Evolutionary conservation across 2,329 filamentous ascomycete genomes (phyloP).

Genomic region (Plenodomus lindquistii): DNA sequence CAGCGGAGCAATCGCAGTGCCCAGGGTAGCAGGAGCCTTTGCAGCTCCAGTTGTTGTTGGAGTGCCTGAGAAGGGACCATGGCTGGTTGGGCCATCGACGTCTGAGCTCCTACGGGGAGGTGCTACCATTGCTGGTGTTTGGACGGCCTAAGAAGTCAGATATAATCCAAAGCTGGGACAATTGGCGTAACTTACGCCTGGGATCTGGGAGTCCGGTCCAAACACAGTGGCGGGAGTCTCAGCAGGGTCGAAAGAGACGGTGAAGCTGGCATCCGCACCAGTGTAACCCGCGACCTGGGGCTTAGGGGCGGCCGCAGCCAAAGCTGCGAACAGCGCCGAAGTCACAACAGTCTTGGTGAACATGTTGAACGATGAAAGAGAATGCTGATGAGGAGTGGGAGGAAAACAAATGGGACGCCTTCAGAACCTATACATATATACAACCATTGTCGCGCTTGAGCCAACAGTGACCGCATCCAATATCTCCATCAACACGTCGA

Average conservation of each 20-base stretch:
- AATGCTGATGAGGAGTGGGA: conserved; percentile 8
- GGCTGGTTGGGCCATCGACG: conserved; percentile 64
- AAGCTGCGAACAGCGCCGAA: conserved; percentile 40
- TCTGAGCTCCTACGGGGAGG: conserved; percentile 53
- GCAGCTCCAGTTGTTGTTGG: conserved; percentile 72
- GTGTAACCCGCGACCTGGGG: conserved; percentile 52
- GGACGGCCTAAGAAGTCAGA: conserved; percentile 12
- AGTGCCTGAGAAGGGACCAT: conserved; percentile 70
- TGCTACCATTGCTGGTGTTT: conserved; percentile 39
- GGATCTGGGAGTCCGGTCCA: conserved; percentile 49
- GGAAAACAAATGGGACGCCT: neutral
- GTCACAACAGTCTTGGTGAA: conserved; percentile 39
- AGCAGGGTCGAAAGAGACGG: conserved; percentile 34
- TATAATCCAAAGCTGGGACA: neutral
- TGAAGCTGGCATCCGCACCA: conserved; percentile 50
- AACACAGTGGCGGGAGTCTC: conserved; percentile 48
- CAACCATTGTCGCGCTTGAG: neutral
- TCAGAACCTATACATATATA: conserved; percentile 21
- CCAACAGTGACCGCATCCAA: conserved; percentile 13
- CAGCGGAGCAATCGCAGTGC: conserved; percentile 60
- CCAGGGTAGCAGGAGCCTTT: conserved; percentile 58
- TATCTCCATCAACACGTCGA: conserved; percentile 18
- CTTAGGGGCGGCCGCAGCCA: conserved; percentile 43
- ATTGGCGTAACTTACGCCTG: conserved; percentile 35
- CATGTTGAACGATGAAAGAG: conserved; percentile 37